These are phyloP conservation scores for Herpetomonas tarakana DNA, from an alignment of 208 protist genomes.

Conservation along the genomic window DNA sequence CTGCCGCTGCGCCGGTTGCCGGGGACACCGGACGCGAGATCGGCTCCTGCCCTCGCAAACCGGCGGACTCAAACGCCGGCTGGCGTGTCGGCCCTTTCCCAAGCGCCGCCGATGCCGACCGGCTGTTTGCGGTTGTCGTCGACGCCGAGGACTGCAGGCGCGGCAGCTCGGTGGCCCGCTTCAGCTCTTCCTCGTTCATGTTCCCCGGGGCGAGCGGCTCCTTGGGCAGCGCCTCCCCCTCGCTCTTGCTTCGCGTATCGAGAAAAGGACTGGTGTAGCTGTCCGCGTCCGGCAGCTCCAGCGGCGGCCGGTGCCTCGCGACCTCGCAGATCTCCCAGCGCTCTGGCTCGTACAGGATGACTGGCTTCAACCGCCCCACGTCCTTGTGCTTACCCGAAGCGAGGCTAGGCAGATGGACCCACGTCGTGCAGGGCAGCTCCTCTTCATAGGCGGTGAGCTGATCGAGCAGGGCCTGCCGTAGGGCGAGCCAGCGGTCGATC, in stretches of 20 bases:
- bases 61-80: too few relatives aligned
- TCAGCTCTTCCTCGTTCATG: constrained; percentile 14
- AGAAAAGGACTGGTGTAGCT: constrained; percentile 44
- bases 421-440: too few relatives aligned
- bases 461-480: constrained; percentile 35
- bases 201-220: constrained; percentile 8
- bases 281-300: constrained; percentile 30
- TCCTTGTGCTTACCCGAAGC: too few relatives aligned
- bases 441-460: constrained; percentile 33
- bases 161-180: constrained; percentile 9
- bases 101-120: background rate
- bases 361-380: too few relatives aligned
- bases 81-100: too few relatives aligned
- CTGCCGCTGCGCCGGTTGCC: too few relatives aligned
- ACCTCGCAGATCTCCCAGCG: too few relatives aligned
- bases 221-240: constrained; percentile 3
- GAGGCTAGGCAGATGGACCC: too few relatives aligned
- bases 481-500: constrained; percentile 32
- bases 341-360: too few relatives aligned
- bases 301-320: too few relatives aligned
- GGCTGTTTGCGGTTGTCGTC: background rate
- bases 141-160: constrained; percentile 7
- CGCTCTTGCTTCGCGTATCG: constrained; percentile 8
- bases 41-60: too few relatives aligned
- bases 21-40: too few relatives aligned